phyloP scores from a whole-genome alignment of 2,329 filamentous ascomycete species.

The Graphilbum fragrans region DNA sequence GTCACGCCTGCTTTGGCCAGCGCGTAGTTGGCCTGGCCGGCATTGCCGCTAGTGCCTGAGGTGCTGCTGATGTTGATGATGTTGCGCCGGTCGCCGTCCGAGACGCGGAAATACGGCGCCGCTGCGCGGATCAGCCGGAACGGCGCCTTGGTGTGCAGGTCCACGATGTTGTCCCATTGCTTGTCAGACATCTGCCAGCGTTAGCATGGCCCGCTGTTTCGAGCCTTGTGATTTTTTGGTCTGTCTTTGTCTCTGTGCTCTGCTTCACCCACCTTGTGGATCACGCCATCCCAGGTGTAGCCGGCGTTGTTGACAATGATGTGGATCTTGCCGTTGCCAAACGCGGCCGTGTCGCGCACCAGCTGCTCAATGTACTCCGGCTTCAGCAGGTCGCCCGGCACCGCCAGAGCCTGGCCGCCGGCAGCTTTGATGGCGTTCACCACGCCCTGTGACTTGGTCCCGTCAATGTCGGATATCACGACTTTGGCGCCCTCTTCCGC shows the following conservation, averaged over 20 bases:
- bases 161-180: slow-evolving; percentile 82
- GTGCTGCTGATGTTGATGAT: slow-evolving; percentile 80
- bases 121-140: slow-evolving; percentile 74
- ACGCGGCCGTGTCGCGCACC: slow-evolving; percentile 64
- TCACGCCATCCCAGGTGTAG: slow-evolving; percentile 87
- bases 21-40: slow-evolving; percentile 83
- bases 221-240: too few relatives aligned
- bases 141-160: slow-evolving; percentile 72
- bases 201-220: slow-evolving; percentile 1
- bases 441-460: slow-evolving; percentile 55
- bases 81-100: slow-evolving; percentile 64
- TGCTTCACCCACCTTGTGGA: slow-evolving; percentile 62
- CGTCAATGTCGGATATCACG: slow-evolving; percentile 73
- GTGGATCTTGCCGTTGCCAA: slow-evolving; percentile 79
- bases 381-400: slow-evolving; percentile 67
- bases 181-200: slow-evolving; percentile 58
- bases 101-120: slow-evolving; percentile 77
- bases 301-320: slow-evolving; percentile 88
- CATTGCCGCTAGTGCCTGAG: slow-evolving; percentile 73
- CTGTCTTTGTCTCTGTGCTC: too few relatives aligned
- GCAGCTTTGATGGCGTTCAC: slow-evolving; percentile 56
- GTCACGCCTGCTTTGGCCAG: slow-evolving; percentile 74
- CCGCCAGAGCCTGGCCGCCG: slow-evolving; percentile 57
- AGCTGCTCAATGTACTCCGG: slow-evolving; percentile 57
- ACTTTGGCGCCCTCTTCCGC: slow-evolving; percentile 83